Evolutionary conservation across 352 stramenopile species (phyloP), one percentile per base, ranked within the genome.

Genomic region (Phytophthora chlamydospora): DNA sequence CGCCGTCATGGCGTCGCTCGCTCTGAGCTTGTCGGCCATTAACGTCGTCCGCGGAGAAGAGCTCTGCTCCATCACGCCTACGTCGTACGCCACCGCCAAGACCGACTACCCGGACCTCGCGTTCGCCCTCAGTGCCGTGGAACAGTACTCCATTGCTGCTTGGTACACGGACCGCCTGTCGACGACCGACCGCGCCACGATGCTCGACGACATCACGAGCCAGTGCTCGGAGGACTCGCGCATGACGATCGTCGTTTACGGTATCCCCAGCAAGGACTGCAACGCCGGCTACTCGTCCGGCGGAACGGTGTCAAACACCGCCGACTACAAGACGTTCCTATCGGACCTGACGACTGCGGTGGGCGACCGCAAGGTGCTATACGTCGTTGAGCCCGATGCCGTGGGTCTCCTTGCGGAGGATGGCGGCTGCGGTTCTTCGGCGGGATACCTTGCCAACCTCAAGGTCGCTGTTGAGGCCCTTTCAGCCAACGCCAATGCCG

Each of bases 251-350:
- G 75, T 87, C 10, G 78, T 93, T 3, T 91, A 93, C 49, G 85
- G 76, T 13, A 66, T 93, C 34, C 85, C 85, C 32, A 81, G 83
- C 61, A 93, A 93, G 62, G 85, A 93, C 59, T 93, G 85, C 56
- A 59, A 68, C n/a, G 71, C 67, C 13, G 64, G 67, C 2, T 75
- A 75, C n/a, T 92, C 83, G 36, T 71, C 57, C 1, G 68, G 44
- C 0, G 69, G 68, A 21, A 72, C 46, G 9, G 74, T 87, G 41
- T 62, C 60, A 27, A 86, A 67, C 42, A 67, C 71, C 0, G 68
- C 51, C 0, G 58, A 76, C 44, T 93, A 93, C 54, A 53, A 66
- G 49, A 19, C 44, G 21, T 93, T 88, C 48, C 14, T 93, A 4
- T 46, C 58, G 32, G 53, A 62, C 12, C 62, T 93, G 10, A 65